Evolutionary conservation across 2,329 filamentous ascomycete species (phyloP), one percentile per base, ranked within the genome.

Genomic region (Epichloe typhina): DNA sequence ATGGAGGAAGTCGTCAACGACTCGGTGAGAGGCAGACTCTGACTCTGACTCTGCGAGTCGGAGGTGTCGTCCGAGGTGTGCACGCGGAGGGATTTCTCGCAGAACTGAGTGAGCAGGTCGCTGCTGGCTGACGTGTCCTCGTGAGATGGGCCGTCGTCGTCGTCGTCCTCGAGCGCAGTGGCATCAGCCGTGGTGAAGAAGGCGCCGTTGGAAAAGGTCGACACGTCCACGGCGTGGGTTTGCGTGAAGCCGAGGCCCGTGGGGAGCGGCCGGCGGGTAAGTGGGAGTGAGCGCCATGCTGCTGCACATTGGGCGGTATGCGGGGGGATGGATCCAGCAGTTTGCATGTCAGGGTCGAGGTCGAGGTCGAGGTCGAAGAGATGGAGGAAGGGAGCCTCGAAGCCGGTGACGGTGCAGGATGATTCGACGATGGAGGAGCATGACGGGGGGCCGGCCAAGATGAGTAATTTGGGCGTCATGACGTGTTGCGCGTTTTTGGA

Each of bases 31-130:
- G 61, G 55, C 37, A 66, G 54, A 36, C 62, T 62, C 61, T 55
- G 37, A 66, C 23, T 26, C 23, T 26, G 55, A 35, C 62, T 62
- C 61, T 35, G 36, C 15, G 15, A 36, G 17, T 83, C 68, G 53
- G 84, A 77, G 1, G 83, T 85, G 0, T 82, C 84, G 1, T 76
- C 66, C 4, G 84, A 65, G 13, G 80, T 75, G 61, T 94, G 80
- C 13, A 84, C 69, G 2, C 81, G 77, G 46, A 94, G 75, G 0
- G 88, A 93, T 59, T 91, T 80, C 55, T 93, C 79, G 58, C 88
- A 86, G 63, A 93, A 94, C 51, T 82, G 75, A 3, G 78, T 76
- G 3, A 83, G 65, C 0, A 72, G 55, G 17, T 69, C 62, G 31
- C 64, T 64, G 3, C 46, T 67, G 64, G 17, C 54, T 44, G 2